Percentiles rank a stretch among this genome's conserved stretches.
Conservation (phyloP, 495 filamentous ascomycete genomes). For the Penicillium cataractarum region DNA sequence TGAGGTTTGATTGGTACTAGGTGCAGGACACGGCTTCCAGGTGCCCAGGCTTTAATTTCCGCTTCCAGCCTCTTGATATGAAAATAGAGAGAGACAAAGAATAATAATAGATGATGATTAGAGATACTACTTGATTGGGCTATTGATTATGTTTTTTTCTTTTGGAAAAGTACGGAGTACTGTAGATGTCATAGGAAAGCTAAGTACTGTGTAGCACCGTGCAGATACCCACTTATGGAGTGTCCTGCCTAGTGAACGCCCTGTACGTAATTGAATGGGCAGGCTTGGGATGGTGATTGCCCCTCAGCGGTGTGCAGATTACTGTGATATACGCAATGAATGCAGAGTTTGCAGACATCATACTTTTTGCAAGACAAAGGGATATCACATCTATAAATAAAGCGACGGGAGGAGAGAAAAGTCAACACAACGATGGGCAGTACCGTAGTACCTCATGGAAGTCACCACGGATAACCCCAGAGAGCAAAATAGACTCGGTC, state of each 20-base stretch:
- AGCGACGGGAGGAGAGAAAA: no score
- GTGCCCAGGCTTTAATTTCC: not conserved
- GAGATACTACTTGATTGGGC: not conserved
- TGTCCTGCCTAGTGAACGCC: not conserved
- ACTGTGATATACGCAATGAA: not conserved
- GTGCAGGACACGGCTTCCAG: not conserved
- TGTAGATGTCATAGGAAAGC: not conserved
- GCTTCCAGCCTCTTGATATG: not conserved
- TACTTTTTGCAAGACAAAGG: not conserved
- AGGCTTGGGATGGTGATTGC: not conserved
- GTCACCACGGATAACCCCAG: not conserved
- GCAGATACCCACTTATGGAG: not conserved
- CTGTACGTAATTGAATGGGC: not conserved
- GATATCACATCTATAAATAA: not conserved
- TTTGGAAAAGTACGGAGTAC: not conserved
- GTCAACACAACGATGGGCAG: not conserved
- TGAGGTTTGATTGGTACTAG: not conserved
- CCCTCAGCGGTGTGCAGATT: not conserved
- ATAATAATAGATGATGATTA: not conserved
- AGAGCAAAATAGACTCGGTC: not conserved
- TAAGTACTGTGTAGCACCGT: not conserved
- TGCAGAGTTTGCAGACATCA: not conserved
- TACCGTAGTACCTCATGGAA: not conserved
- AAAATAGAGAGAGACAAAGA: not conserved
- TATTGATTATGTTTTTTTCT: not conserved